A percentile compares a stretch with the other conserved stretches of the same genome.
Evolutionary conservation across 192 early-diverging fungal genomes (phyloP).

Genomic region (Coemansia reversa): DNA sequence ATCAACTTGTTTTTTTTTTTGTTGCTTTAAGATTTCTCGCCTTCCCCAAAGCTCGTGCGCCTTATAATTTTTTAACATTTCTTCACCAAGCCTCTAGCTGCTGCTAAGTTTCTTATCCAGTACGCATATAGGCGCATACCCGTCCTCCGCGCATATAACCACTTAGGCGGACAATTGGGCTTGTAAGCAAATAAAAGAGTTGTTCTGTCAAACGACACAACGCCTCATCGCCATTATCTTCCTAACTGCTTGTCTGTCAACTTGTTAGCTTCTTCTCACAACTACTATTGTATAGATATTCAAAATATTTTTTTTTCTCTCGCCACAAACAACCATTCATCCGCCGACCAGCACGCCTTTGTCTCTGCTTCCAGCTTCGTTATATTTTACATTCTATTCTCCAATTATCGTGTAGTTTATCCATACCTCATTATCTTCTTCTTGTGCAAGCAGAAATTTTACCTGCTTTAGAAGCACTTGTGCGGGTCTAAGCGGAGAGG

Average conservation of each 20-base stretch:
- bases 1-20: slow-evolving; percentile 7
- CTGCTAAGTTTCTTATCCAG: not conserved
- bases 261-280: slow-evolving; percentile 6
- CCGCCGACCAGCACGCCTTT: slow-evolving; percentile 4
- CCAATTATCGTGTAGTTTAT: slow-evolving; percentile 5
- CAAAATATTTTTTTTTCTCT: slow-evolving; percentile 5
- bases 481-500: too few species aligned
- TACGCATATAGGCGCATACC: slow-evolving; percentile 12
- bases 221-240: slow-evolving; percentile 17
- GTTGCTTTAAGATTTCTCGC: not conserved
- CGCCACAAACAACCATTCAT: slow-evolving; percentile 7
- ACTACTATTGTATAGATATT: not conserved
- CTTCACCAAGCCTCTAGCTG: slow-evolving; percentile 3
- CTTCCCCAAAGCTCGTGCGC: not conserved
- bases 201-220: slow-evolving; percentile 8
- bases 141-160: slow-evolving; percentile 16
- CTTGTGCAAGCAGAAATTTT: not conserved
- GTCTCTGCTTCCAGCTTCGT: slow-evolving; percentile 4
- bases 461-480: too few species aligned
- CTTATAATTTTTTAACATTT: not conserved
- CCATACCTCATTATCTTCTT: slow-evolving; percentile 5
- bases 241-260: not conserved
- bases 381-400: slow-evolving; percentile 9
- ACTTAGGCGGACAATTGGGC: slow-evolving; percentile 13
- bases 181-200: not conserved